A percentile compares a stretch with the other conserved stretches of the same genome.
Evolutionary conservation across 768 basidiomycete species (phyloP).

Genomic region (Hygrocybe coccinea): DNA sequence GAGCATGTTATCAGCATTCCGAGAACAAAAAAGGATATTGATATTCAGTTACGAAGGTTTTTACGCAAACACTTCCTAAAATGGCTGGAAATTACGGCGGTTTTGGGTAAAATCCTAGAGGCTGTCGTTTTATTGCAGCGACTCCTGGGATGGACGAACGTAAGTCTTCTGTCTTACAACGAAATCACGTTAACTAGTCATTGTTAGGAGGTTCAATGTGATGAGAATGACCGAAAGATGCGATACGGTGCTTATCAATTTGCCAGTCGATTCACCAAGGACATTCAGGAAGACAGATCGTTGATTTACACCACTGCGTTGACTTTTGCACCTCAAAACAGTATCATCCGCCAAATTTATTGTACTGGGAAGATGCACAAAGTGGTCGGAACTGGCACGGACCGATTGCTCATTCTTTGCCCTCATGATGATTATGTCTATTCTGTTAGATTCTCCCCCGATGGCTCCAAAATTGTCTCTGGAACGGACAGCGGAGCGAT

Average conservation of each 20-base stretch:
- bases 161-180: too few relatives aligned
- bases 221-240: too few relatives aligned
- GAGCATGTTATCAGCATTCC: background rate
- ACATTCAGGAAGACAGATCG: too few relatives aligned
- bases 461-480: slow-evolving; percentile 20
- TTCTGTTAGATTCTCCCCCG: slow-evolving; percentile 23
- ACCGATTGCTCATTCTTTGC: background rate
- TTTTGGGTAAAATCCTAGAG: background rate
- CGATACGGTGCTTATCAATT: too few relatives aligned
- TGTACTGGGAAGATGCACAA: background rate
- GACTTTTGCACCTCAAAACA: background rate
- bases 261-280: too few relatives aligned
- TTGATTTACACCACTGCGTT: background rate
- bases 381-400: background rate
- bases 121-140: background rate
- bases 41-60: background rate
- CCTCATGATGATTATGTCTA: slow-evolving; percentile 5
- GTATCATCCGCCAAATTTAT: background rate
- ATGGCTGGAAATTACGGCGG: background rate
- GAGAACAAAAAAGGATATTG: background rate
- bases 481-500: slow-evolving; percentile 6
- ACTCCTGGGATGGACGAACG: too few relatives aligned
- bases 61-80: background rate
- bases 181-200: too few relatives aligned
- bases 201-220: too few relatives aligned